Base-by-base conservation (phyloP, 306 rosid species). In the Pachyrhizus erosus region DNA sequence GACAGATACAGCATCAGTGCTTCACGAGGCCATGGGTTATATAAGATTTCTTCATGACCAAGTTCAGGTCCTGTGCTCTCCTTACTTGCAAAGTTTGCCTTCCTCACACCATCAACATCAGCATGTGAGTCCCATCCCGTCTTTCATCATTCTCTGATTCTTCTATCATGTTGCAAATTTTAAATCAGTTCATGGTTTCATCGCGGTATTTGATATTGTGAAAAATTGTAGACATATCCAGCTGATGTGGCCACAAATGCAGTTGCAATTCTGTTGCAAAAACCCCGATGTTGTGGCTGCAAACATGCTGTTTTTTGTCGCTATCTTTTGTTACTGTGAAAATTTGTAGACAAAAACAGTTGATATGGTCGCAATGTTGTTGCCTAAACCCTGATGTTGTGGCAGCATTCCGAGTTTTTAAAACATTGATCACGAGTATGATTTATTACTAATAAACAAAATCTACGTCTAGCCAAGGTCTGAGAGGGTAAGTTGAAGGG, bases 1-100 rank as follows among this genome's bases (percentile, higher is more conserved):
- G 99, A 91, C 97, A 37, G 99, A 96, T 79, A 96, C 98, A 39
- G 97, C 99, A 17, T 96, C 99, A 1, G 99, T 96, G 77, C 97
- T 96, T 48, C 96, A 93, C 54, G 99, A 96, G 85, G 98, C 97
- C 34, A 91, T 86, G 89, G 98, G 99, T 3, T 96, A 96, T 73
- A 96, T 96, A 77, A 92, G 87, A 76, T 96, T 96, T 81, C 87
- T 96, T 62, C 97, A 96, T 26, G 93, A 96, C 17, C 99, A 96
- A 86, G 92, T 93, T 88, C 96, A 93, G 70, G 96, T 96, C 60
- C 84, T 96, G 45, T 93, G 93, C 87, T 89, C 94, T 7, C 96
- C 99, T 67, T 96, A 92, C 82, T 85, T 96, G 70, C 91, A 96
- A 83, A 83, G 83, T 72, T 64, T 54, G 24, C 89, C 90, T 51